Percentiles rank a stretch among this genome's conserved stretches.
Evolutionary conservation across 345 rosid genomes (phyloP).

Genomic region (Geranium rotundifolium): DNA sequence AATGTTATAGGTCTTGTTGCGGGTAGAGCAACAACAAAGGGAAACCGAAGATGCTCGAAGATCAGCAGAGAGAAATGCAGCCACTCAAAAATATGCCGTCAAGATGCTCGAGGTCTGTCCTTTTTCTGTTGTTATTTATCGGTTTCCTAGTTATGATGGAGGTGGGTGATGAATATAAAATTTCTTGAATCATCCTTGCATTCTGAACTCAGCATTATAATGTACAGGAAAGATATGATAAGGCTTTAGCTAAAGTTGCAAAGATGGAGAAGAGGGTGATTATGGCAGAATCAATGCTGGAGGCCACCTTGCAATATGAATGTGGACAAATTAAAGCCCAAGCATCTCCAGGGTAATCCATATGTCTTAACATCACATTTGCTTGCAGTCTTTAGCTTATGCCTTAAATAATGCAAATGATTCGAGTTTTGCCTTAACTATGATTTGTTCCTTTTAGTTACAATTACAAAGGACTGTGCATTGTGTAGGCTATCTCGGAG

Average conservation of each 20-base stretch:
- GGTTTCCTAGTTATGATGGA: too few species aligned
- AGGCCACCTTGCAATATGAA: conserved; percentile 79
- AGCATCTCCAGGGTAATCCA: conserved; percentile 46
- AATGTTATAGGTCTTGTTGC: conserved; percentile 54
- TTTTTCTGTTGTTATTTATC: neutral
- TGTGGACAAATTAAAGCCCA: conserved; percentile 63
- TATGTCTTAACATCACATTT: neutral
- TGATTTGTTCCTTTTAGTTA: neutral
- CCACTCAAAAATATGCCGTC: conserved; percentile 53
- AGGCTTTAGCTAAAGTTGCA: conserved; percentile 47
- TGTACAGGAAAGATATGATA: conserved; percentile 81
- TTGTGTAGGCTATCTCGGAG: neutral
- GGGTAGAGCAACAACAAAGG: conserved; percentile 80
- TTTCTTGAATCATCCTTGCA: neutral
- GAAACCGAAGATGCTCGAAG: conserved; percentile 83
- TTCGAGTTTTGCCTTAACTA: neutral
- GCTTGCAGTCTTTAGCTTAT: neutral
- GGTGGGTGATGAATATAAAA: neutral
- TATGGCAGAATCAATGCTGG: conserved; percentile 82
- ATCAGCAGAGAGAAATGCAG: conserved; percentile 69
- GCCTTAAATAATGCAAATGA: neutral
- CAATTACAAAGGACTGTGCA: neutral
- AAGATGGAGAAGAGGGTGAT: conserved; percentile 78
- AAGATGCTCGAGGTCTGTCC: conserved; percentile 54
- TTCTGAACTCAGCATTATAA: conserved; percentile 4